A percentile compares a stretch with the other conserved stretches of the same genome.
phyloP scores from a whole-genome alignment of 257 asterid species.

The Penstemon davidsonii region DNA sequence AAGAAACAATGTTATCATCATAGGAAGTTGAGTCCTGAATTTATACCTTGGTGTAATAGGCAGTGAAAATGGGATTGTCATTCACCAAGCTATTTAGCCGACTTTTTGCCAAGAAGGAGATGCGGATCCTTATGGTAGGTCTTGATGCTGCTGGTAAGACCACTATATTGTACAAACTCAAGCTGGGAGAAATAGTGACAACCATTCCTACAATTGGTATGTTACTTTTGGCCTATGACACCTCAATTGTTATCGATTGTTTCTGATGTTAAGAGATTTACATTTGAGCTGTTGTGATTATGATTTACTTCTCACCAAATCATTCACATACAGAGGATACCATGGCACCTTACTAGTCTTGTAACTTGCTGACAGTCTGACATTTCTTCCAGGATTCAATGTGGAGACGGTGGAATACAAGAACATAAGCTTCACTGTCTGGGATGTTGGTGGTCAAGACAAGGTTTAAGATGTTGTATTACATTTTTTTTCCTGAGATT shows the following conservation, averaged over 20 bases:
- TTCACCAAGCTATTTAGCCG: slow-evolving; percentile 76
- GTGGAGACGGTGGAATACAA: slow-evolving; percentile 66
- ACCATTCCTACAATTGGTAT: slow-evolving; percentile 79
- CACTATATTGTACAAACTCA: slow-evolving; percentile 76
- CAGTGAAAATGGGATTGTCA: slow-evolving; percentile 71
- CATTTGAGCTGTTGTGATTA: not conserved
- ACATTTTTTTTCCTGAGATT: not conserved
- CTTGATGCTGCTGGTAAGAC: slow-evolving; percentile 91
- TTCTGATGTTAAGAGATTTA: not conserved
- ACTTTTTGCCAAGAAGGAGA: slow-evolving; percentile 78
- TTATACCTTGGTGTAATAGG: slow-evolving; percentile 29
- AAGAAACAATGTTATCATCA: not conserved
- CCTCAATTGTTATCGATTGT: not conserved
- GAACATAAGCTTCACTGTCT: slow-evolving; percentile 61
- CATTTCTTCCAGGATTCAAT: slow-evolving; percentile 42
- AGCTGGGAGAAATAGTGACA: slow-evolving; percentile 80
- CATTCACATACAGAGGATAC: not conserved
- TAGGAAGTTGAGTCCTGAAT: slow-evolving; percentile 2
- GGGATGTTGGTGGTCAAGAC: slow-evolving; percentile 69
- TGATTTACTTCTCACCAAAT: not conserved
- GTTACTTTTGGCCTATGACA: slow-evolving; percentile 17
- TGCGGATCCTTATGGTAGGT: slow-evolving; percentile 85
- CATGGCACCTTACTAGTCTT: slow-evolving; percentile 8
- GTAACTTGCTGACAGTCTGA: not conserved
- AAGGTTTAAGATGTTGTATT: slow-evolving; percentile 35